Base-by-base conservation (phyloP, 148 eudicot species). In the Euryodendron excelsum region DNA sequence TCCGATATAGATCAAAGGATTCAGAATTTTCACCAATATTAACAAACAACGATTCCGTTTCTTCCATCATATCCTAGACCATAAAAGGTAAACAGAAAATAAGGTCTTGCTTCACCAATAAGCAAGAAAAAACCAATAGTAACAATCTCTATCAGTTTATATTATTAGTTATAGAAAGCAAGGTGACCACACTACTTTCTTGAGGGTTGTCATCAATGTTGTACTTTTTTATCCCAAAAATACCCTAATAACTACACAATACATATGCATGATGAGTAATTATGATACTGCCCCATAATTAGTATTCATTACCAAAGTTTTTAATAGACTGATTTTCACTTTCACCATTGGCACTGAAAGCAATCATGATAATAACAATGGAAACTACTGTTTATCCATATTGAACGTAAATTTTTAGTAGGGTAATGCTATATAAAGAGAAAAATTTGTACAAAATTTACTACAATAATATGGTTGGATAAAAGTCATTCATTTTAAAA, bases 301-400 rank as follows among this genome's bases (percentile, higher is more conserved):
- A 52, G 28, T 1, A 59, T 56, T 64, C 14, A 48, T 4, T 34
- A 17, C 4, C 31, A 72, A 62, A n/a, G 36, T 27, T 48, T 56
- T 73, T 31, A 71, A 62, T 1, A 5, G 20, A 28, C 33, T 60
- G 17, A 73, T 70, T 44, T 77, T 79, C 70, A 61, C 48, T 79
- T 61, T 59, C 81, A 72, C 69, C 15, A 23, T 14, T 70, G 69
- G 70, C 52, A 72, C 47, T 63, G 45, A 79, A 68, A 56, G 33
- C 58, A 34, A 58, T 36, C 27, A 53, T 53, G 34, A 48, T 72
- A 66, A 55, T 36, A 30, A 63, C 45, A 67, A 13, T n/a, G 7
- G 72, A 68, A 39, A 23, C 52, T 39, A 41, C 69, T 65, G 23
- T 37, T 11, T 3, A 3, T 39, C 72, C 72, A 68, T 21, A 10